phyloP scores from a whole-genome alignment of 805 yeast species.

The Pichia heedii region DNA sequence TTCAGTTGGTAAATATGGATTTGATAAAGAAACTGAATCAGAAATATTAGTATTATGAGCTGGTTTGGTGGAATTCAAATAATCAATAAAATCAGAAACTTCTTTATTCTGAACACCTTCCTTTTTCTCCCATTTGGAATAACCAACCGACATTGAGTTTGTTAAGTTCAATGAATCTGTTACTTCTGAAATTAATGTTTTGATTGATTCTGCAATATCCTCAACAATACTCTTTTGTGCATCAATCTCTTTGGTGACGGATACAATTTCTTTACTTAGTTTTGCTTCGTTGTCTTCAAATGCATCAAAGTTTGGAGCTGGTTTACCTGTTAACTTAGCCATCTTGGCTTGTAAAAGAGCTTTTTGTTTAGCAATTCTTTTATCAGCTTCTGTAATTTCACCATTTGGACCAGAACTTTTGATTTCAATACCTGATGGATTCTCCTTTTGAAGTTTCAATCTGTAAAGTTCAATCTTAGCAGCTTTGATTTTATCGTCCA shows the following conservation, averaged over 20 bases:
- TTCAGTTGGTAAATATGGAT: slow-evolving; percentile 4
- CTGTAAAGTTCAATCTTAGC: slow-evolving; percentile 60
- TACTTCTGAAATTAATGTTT: slow-evolving; percentile 41
- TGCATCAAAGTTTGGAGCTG: slow-evolving; percentile 34
- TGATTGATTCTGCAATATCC: slow-evolving; percentile 67
- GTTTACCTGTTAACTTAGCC: slow-evolving; percentile 87
- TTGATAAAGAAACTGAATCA: background rate
- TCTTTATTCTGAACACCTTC: slow-evolving; percentile 58
- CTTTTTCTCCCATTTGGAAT: slow-evolving; percentile 75
- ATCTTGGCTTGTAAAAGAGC: slow-evolving; percentile 75
- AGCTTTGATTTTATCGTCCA: slow-evolving; percentile 60
- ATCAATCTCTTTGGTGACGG: slow-evolving; percentile 44
- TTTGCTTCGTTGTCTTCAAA: slow-evolving; percentile 47
- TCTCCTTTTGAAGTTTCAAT: slow-evolving; percentile 42
- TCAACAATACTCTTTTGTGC: slow-evolving; percentile 50
- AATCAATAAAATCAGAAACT: slow-evolving; percentile 53
- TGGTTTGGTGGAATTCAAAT: slow-evolving; percentile 34
- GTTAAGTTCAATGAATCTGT: slow-evolving; percentile 23
- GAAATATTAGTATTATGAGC: slow-evolving; percentile 5
- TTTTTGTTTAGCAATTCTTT: slow-evolving; percentile 69
- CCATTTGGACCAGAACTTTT: slow-evolving; percentile 86
- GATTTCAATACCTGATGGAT: slow-evolving; percentile 59
- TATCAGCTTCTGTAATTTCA: slow-evolving; percentile 72
- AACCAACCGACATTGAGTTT: slow-evolving; percentile 36
- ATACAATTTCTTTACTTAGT: slow-evolving; percentile 43